Evolutionary conservation across 208 protist genomes (phyloP).

Genomic region (Wallacemonas rigidus): DNA sequence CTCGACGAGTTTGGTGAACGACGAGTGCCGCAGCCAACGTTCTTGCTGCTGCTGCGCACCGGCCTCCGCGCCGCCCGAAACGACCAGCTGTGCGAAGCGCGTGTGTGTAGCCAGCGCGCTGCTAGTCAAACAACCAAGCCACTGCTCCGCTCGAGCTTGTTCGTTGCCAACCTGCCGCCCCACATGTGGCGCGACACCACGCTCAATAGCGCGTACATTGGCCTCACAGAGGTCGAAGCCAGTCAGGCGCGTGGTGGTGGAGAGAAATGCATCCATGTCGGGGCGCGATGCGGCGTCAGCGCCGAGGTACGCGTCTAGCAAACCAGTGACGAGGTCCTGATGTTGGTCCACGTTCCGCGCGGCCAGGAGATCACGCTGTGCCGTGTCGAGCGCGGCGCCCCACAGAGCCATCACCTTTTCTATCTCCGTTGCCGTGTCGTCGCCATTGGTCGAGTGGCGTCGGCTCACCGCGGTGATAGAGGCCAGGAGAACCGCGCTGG

Average conservation of each 20-base stretch:
- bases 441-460: background rate
- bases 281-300: constrained; percentile 8
- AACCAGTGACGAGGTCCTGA: constrained; percentile 11
- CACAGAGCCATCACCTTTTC: constrained; percentile 2
- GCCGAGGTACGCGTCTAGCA: constrained; percentile 7
- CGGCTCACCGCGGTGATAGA: constrained; percentile 1
- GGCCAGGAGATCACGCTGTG: background rate
- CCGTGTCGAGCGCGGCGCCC: background rate
- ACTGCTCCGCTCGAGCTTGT: background rate
- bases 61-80: background rate
- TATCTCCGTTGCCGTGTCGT: background rate
- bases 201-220: background rate
- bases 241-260: background rate
- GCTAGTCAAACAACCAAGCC: constrained; percentile 6
- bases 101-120: background rate
- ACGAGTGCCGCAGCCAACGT: background rate
- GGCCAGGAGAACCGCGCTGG: constrained; percentile 24
- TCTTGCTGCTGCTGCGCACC: too few species aligned
- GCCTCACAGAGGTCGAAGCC: constrained; percentile 15
- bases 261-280: constrained; percentile 22
- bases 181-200: background rate
- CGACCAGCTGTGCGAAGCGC: constrained; percentile 1
- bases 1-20: background rate
- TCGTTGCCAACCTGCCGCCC: background rate
- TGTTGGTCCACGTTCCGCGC: constrained; percentile 15